phyloP scores from a whole-genome alignment of 257 asterid species.

The Datura wrightii region DNA sequence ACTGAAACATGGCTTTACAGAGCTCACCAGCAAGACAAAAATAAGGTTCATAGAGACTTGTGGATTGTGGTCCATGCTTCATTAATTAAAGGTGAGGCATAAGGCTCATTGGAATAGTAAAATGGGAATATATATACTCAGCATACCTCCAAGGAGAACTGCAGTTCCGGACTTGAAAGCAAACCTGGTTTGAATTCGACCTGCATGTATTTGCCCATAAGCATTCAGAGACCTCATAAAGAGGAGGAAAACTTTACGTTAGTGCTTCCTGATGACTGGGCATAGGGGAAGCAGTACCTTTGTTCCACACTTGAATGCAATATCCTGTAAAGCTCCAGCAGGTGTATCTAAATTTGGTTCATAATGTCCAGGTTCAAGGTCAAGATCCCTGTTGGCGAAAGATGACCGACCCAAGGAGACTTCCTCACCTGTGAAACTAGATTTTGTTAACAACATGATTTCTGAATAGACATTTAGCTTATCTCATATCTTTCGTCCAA shows the following conservation, averaged over 20 bases:
- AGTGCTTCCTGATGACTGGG: not conserved
- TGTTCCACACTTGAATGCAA: slow-evolving; percentile 85
- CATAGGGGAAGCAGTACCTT: slow-evolving; percentile 59
- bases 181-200: slow-evolving; percentile 78
- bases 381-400: slow-evolving; percentile 62
- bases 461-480: slow-evolving; percentile 22
- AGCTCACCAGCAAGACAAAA: slow-evolving; percentile 11
- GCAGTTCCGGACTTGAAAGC: slow-evolving; percentile 59
- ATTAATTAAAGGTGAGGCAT: not conserved
- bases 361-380: slow-evolving; percentile 79
- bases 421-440: slow-evolving; percentile 63
- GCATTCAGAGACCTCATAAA: slow-evolving; percentile 38
- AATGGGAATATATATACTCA: not conserved
- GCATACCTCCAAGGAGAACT: slow-evolving; percentile 75
- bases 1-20: slow-evolving; percentile 13
- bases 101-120: slow-evolving; percentile 23
- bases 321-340: slow-evolving; percentile 74
- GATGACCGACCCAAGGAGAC: slow-evolving; percentile 60
- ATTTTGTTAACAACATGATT: slow-evolving; percentile 30
- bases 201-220: slow-evolving; percentile 55
- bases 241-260: slow-evolving; percentile 10
- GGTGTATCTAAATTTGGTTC: slow-evolving; percentile 70
- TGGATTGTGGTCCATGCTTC: slow-evolving; percentile 18
- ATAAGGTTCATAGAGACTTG: slow-evolving; percentile 23
- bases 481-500: slow-evolving; percentile 11